Conservation (phyloP, 2,329 filamentous ascomycete genomes). For the Fusarium sp. region DNA sequence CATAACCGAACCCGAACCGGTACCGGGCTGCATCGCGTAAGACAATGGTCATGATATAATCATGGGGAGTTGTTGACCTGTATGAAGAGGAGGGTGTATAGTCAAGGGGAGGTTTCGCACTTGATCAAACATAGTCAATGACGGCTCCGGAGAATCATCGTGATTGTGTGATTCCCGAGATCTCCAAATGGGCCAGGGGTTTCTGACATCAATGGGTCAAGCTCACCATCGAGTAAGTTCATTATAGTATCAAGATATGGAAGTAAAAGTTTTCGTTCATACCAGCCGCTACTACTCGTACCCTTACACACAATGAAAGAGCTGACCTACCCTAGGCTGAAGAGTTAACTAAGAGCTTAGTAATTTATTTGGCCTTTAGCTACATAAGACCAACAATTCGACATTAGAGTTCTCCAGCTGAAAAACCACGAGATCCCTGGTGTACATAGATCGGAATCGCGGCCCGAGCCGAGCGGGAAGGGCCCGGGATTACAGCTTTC, state of each 20-base stretch:
- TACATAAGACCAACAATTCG: background rate
- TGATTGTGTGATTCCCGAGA: background rate
- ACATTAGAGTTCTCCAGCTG: background rate
- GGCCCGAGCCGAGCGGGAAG: slow-evolving; percentile 53
- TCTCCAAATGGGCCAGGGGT: background rate
- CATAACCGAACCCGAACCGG: background rate
- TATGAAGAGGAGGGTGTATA: background rate
- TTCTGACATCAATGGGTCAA: background rate
- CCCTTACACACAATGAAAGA: background rate
- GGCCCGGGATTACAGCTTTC: slow-evolving; percentile 5
- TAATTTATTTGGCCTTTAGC: background rate
- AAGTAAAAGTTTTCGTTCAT: background rate
- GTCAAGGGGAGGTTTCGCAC: background rate
- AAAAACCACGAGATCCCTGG: background rate
- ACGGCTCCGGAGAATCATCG: background rate
- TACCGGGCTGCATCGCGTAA: background rate
- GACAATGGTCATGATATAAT: background rate
- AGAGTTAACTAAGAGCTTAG: background rate
- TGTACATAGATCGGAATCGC: slow-evolving; percentile 53
- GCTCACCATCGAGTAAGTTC: background rate
- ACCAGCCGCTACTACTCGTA: background rate
- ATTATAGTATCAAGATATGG: background rate
- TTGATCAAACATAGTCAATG: background rate
- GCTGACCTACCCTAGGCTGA: background rate
- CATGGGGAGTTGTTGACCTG: background rate